Conservation (phyloP, 169 alveolate genomes). For the Eimeria praecox region DNA sequence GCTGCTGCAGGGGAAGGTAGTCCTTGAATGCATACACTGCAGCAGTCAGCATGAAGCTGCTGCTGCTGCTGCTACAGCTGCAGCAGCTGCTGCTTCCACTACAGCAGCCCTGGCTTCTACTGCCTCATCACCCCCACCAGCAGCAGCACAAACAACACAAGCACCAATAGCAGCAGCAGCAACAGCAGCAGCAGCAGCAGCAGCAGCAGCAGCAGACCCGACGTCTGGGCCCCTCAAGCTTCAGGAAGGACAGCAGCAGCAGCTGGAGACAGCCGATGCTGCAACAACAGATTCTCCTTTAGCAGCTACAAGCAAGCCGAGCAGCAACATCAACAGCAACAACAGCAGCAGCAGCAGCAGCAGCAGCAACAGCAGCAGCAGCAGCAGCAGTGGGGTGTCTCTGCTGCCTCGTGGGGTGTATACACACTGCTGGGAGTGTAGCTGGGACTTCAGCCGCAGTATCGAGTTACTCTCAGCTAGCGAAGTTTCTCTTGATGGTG, state of each 20-base stretch:
- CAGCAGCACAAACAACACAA: constrained; percentile 9
- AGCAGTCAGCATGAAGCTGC: constrained; percentile 60
- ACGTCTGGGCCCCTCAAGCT: not conserved
- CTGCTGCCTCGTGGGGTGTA: constrained; percentile 33
- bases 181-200: not conserved
- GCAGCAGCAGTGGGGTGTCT: constrained; percentile 27
- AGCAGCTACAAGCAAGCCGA: not conserved
- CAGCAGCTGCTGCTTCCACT: too few species aligned
- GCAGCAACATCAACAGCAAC: not conserved
- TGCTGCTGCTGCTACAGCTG: not conserved
- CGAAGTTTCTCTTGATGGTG: constrained; percentile 89
- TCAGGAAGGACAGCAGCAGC: not conserved
- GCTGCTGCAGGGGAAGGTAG: constrained; percentile 85
- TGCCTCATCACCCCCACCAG: too few species aligned
- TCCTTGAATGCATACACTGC: constrained; percentile 87
- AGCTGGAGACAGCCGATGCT: not conserved
- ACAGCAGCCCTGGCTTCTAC: too few species aligned
- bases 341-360: not conserved
- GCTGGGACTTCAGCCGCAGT: constrained; percentile 85
- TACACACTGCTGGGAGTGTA: constrained; percentile 84
- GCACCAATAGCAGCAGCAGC: not conserved
- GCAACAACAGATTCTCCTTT: not conserved
- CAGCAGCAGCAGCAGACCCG: constrained; percentile 24
- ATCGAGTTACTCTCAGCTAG: constrained; percentile 58
- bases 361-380: constrained; percentile 5